Conservation (phyloP, 2,329 filamentous ascomycete species). For the Hypoxylon rubiginosum region DNA sequence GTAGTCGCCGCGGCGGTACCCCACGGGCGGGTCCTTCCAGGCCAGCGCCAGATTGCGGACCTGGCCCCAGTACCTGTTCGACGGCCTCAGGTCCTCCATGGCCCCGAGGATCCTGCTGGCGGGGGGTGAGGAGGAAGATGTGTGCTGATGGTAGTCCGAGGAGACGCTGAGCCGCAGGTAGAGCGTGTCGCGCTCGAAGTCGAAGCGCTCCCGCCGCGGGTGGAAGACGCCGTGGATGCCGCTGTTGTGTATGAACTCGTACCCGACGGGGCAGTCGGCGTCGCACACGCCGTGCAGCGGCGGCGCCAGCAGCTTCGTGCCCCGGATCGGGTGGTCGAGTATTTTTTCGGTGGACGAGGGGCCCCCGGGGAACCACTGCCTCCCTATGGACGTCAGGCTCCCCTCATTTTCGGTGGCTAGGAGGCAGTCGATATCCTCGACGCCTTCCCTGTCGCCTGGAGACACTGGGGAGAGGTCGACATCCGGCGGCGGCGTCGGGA, state of each 20-base stretch:
- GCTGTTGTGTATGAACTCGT: not conserved
- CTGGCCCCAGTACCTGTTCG: not conserved
- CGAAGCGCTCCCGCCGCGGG: not conserved
- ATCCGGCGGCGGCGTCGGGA: too few relatives aligned
- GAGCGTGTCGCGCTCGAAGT: not conserved
- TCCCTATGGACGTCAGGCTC: not conserved
- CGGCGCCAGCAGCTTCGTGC: not conserved
- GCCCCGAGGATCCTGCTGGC: not conserved
- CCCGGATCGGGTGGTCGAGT: not conserved
- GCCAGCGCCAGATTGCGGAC: not conserved
- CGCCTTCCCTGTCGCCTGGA: too few relatives aligned
- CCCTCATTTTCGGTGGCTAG: not conserved
- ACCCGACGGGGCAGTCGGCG: not conserved
- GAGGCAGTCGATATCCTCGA: not conserved
- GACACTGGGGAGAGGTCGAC: too few relatives aligned
- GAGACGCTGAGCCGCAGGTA: not conserved
- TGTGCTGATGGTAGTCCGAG: not conserved
- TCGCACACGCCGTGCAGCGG: not conserved
- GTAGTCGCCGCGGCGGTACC: not conserved
- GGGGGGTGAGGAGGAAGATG: too few relatives aligned
- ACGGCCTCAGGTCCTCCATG: not conserved
- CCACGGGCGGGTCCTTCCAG: not conserved
- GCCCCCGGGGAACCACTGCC: not conserved
- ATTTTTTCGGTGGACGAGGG: not conserved
- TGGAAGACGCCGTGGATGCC: not conserved